These are phyloP conservation scores for Ophiostoma ulmi DNA, from an alignment of 2,329 filamentous ascomycete species.

Conservation along the genomic window DNA sequence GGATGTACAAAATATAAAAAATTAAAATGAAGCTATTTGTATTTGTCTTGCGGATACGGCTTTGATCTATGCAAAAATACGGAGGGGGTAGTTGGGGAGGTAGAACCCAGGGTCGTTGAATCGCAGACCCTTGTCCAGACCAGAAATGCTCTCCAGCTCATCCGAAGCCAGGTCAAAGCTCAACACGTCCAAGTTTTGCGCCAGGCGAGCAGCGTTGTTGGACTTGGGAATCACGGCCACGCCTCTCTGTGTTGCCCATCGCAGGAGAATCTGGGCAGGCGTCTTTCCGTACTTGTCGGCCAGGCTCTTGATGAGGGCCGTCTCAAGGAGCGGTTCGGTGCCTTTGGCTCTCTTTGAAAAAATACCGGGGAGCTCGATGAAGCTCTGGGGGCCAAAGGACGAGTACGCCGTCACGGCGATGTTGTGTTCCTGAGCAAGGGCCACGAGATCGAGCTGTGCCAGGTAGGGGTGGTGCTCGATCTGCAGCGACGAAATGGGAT, in stretches of 20 bases:
- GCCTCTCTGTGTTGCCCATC: conserved; percentile 40
- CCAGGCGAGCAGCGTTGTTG: conserved; percentile 47
- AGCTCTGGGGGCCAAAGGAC: conserved; percentile 42
- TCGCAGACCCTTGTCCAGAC: not conserved
- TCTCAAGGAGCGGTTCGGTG: too few species aligned
- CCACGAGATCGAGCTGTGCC: conserved; percentile 65
- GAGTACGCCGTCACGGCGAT: conserved; percentile 78
- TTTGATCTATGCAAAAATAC: too few species aligned
- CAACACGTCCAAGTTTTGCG: conserved; percentile 52
- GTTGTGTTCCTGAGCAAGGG: conserved; percentile 62
- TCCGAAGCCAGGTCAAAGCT: conserved; percentile 49
- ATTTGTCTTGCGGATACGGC: too few species aligned
- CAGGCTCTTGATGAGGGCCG: too few species aligned
- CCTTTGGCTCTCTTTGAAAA: too few species aligned
- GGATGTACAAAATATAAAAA: too few species aligned
- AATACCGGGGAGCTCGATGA: too few species aligned
- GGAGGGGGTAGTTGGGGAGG: too few species aligned
- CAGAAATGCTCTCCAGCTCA: conserved; percentile 50
- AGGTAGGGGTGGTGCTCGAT: conserved; percentile 78
- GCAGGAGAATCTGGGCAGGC: too few species aligned
- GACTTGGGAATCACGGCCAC: conserved; percentile 73
- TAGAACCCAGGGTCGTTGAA: too few species aligned
- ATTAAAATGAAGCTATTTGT: too few species aligned
- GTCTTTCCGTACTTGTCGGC: too few species aligned
- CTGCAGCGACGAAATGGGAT: conserved; percentile 34